Evolutionary conservation across 2,329 filamentous ascomycete genomes (phyloP).

Genomic region (Botryotinia narcissicola): DNA sequence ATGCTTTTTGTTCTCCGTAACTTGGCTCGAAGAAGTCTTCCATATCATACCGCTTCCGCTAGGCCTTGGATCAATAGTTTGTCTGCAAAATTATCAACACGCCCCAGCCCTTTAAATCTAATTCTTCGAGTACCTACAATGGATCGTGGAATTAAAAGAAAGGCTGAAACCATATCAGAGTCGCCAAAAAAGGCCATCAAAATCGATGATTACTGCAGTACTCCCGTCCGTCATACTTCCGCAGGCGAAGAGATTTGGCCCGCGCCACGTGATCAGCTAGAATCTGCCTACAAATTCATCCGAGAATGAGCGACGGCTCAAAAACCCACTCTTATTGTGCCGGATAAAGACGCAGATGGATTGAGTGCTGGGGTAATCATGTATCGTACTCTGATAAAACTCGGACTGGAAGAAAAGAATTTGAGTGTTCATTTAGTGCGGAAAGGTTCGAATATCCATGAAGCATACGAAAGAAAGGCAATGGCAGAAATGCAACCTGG

Average conservation of each 20-base stretch:
- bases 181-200: constrained; percentile 25
- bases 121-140: neutral
- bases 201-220: constrained; percentile 33
- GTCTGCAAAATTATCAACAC: neutral
- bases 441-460: constrained; percentile 59
- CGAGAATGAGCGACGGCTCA: constrained; percentile 52
- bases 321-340: constrained; percentile 57
- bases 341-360: constrained; percentile 69
- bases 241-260: constrained; percentile 53
- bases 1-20: neutral
- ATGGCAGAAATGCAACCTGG: constrained; percentile 52
- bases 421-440: constrained; percentile 58
- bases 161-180: constrained; percentile 20
- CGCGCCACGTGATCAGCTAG: constrained; percentile 54
- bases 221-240: constrained; percentile 19
- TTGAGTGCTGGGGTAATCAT: constrained; percentile 63
- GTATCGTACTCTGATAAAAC: constrained; percentile 54
- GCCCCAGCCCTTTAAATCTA: neutral
- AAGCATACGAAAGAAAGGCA: constrained; percentile 48
- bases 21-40: constrained; percentile 2
- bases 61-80: neutral
- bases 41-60: neutral
- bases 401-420: constrained; percentile 53
- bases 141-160: constrained; percentile 27
- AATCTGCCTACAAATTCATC: constrained; percentile 55